A percentile compares a stretch with the other conserved stretches of the same genome.
phyloP scores from a whole-genome alignment of 805 yeast species.

The Lipomyces yamadae region DNA sequence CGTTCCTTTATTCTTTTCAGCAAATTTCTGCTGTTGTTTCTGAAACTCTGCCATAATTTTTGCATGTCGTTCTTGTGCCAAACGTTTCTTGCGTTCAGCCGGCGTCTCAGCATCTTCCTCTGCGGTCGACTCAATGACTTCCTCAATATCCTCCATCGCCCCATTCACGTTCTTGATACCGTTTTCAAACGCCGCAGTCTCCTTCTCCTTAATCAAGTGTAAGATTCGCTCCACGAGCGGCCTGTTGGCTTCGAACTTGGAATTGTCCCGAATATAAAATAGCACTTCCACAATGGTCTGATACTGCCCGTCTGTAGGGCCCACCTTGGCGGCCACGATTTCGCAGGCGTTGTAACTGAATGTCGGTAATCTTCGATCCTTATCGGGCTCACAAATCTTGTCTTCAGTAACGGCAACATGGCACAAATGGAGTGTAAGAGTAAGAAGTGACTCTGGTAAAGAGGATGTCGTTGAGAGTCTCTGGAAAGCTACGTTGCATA shows the following conservation, averaged over 20 bases:
- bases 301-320: slow-evolving; percentile 22
- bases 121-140: slow-evolving; percentile 39
- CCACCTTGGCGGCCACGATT: slow-evolving; percentile 12
- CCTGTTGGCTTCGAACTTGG: slow-evolving; percentile 16
- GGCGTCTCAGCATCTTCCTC: slow-evolving; percentile 46
- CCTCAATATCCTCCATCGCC: slow-evolving; percentile 5
- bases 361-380: slow-evolving; percentile 15
- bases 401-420: slow-evolving; percentile 62
- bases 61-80: slow-evolving; percentile 71
- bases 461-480: slow-evolving; percentile 20
- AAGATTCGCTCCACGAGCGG: slow-evolving; percentile 34
- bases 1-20: slow-evolving; percentile 55
- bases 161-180: slow-evolving; percentile 13
- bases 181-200: slow-evolving; percentile 39
- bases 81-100: slow-evolving; percentile 62
- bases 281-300: slow-evolving; percentile 31
- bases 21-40: slow-evolving; percentile 77
- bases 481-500: slow-evolving; percentile 21
- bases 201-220: slow-evolving; percentile 30
- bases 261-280: slow-evolving; percentile 7
- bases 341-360: slow-evolving; percentile 28
- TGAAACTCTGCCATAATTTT: slow-evolving; percentile 78
- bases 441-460: slow-evolving; percentile 62
- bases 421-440: slow-evolving; percentile 65
- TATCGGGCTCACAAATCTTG: slow-evolving; percentile 42